Base-by-base conservation (phyloP, 83 land plant species). In the Picea engelmannii region DNA sequence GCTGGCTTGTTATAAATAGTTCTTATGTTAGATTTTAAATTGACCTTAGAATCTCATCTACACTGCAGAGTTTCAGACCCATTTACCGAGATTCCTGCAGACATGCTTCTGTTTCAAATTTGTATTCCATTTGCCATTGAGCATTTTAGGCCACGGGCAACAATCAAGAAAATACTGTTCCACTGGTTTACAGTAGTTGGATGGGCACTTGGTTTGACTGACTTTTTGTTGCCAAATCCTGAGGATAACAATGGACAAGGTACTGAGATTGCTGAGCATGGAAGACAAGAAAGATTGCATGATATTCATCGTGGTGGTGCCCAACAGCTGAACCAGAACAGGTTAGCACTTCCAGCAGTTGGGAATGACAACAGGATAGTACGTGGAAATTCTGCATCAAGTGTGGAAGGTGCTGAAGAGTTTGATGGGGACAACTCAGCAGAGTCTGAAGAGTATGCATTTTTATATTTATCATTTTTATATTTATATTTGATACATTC, bases 61-160 rank as follows among this genome's bases (percentile, higher is more conserved):
- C 23, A 21, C 8, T 88, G 89, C 95, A 96, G 85, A 59, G 90
- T 96, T 11, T 93, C 92, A 66, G 99, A 96, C 84, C 99, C 99
- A 49, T 96, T 96, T 78, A 93, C 97, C 44, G 99, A 96, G 81
- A 93, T 96, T 79, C 99, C 97, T 61, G 98, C 96, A 49, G 96
- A 94, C 78, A 91, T 96, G 92, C 90, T 96, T 67, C 83, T 96
- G 65, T 91, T 94, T 69, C 96, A 96, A 84, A 96, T 96, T 6
- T 96, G 97, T 77, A 94, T 96, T 52, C 99, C 99, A 2, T 96
- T 93, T 86, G 94, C 96, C 2, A 86, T 96, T 79, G 96, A 91
- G 88, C 99, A 96, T 87, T 95, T 96, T 65, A 88, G 91, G 75
- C 90, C 95, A 64, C 87, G 96, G 55, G 85, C 89, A 78, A 91